phyloP scores from a whole-genome alignment of 2,329 filamentous ascomycete genomes.

The Fusarium pininemorale region DNA sequence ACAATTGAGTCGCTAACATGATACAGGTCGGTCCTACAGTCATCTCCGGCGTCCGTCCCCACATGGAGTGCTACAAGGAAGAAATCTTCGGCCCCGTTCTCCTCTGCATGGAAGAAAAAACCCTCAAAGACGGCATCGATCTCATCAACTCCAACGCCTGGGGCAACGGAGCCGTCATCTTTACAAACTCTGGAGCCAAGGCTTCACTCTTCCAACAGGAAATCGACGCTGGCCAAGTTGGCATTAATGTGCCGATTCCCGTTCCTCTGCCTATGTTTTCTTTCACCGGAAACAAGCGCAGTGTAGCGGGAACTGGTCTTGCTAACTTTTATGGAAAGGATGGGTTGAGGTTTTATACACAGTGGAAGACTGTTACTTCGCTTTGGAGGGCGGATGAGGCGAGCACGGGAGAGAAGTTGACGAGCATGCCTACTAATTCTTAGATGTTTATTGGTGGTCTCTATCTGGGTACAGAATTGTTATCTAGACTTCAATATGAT shows the following conservation, averaged over 20 bases:
- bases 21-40: constrained; percentile 75
- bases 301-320: constrained; percentile 84
- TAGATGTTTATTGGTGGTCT: neutral
- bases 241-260: constrained; percentile 80
- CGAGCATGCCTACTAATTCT: constrained; percentile 16
- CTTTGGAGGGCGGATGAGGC: constrained; percentile 65
- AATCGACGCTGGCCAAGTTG: constrained; percentile 83
- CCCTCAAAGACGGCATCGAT: constrained; percentile 78
- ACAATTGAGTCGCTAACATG: too few species aligned
- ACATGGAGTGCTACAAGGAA: constrained; percentile 82
- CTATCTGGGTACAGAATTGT: too few species aligned
- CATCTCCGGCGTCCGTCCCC: constrained; percentile 76
- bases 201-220: constrained; percentile 77
- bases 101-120: constrained; percentile 76
- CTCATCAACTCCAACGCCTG: constrained; percentile 84
- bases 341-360: constrained; percentile 88
- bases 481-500: too few species aligned
- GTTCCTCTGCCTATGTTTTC: constrained; percentile 72
- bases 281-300: constrained; percentile 82
- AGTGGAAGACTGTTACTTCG: constrained; percentile 92
- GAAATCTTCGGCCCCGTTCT: constrained; percentile 85
- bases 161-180: constrained; percentile 82
- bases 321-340: constrained; percentile 93
- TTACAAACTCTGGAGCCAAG: constrained; percentile 76
- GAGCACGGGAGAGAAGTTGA: constrained; percentile 20